Evolutionary conservation across 805 yeast genomes (phyloP), one percentile per base, ranked within the genome.

Genomic region (Metschnikowia cerradonensis): DNA sequence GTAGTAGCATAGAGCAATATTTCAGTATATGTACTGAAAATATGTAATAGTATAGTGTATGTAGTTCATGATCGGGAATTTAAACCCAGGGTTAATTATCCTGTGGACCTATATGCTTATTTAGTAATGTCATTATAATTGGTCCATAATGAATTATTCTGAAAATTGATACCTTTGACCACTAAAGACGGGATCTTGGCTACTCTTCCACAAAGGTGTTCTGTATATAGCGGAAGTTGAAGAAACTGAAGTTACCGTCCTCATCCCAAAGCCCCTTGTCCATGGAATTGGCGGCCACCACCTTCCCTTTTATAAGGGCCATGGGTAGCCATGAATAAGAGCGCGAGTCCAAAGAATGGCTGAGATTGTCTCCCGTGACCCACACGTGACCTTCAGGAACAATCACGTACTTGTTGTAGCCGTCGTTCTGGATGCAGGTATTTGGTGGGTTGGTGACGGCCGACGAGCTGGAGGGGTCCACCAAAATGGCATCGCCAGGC

Each of bases 311-410:
- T 3, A 94, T 83, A 37, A 94, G 70, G 0, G 84, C 98, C 83
- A 90, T 75, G 1, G 99, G 98, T 34, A 94, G 71, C n/a, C 85
- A 89, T 36, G 91, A 88, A 64, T 94, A 94, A 0, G 89, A 81
- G 57, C 99, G 74, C 4, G 97, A 89, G 61, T 94, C 99, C 44
- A 91, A 71, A 19, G 96, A 88, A 57, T 85, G 90, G 26, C 89
- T 79, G 51, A 92, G 68, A 63, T 94, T 94, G 63, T 94, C 99
- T 1, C 99, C 99, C 0, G 97, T 90, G 3, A 91, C 85, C 98
- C 98, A 94, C 44, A 89, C 88, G 67, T 94, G 99, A 2, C 99
- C 99, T 57, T 84, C 81, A 1, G 99, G 99, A 0, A 94, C 91
- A 50, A 72, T 75, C 7, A 92, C 83, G 65, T 75, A 89, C 50